These are phyloP conservation scores for Rubroboletus pulcherrimus DNA, from an alignment of 768 basidiomycete species.

Conservation along the genomic window DNA sequence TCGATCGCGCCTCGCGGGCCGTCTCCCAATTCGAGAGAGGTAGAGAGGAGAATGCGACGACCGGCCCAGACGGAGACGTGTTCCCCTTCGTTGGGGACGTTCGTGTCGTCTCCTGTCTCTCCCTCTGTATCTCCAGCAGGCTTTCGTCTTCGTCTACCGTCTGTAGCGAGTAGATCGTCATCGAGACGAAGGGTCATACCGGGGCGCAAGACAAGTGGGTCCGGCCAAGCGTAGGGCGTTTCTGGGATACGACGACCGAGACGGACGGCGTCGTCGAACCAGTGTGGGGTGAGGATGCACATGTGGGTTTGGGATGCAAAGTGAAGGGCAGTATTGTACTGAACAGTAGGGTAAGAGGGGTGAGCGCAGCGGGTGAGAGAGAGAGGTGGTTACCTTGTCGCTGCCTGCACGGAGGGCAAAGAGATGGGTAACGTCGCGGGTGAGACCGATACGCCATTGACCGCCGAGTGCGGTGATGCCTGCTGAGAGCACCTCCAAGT, in stretches of 20 bases:
- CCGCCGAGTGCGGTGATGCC: constrained; percentile 78
- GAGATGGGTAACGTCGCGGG: constrained; percentile 84
- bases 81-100: constrained; percentile 24
- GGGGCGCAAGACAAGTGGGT: constrained; percentile 49
- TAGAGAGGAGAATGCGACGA: constrained; percentile 57
- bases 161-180: constrained; percentile 14
- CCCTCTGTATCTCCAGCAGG: constrained; percentile 23
- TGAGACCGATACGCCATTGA: constrained; percentile 72
- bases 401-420: constrained; percentile 55
- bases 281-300: constrained; percentile 79
- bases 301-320: constrained; percentile 57
- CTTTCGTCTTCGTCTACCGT: constrained; percentile 22
- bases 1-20: constrained; percentile 54
- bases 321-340: constrained; percentile 50
- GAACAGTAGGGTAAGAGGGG: not conserved
- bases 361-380: not conserved
- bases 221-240: constrained; percentile 66
- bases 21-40: constrained; percentile 50
- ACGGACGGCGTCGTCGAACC: constrained; percentile 81
- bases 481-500: constrained; percentile 69
- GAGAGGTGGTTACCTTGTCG: constrained; percentile 33
- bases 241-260: constrained; percentile 54
- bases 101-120: constrained; percentile 11
- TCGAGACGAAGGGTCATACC: constrained; percentile 15
- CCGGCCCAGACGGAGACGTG: constrained; percentile 54